These are phyloP conservation scores for Termitomyces sp. DNA, from an alignment of 768 basidiomycete genomes.

Conservation along the genomic window DNA sequence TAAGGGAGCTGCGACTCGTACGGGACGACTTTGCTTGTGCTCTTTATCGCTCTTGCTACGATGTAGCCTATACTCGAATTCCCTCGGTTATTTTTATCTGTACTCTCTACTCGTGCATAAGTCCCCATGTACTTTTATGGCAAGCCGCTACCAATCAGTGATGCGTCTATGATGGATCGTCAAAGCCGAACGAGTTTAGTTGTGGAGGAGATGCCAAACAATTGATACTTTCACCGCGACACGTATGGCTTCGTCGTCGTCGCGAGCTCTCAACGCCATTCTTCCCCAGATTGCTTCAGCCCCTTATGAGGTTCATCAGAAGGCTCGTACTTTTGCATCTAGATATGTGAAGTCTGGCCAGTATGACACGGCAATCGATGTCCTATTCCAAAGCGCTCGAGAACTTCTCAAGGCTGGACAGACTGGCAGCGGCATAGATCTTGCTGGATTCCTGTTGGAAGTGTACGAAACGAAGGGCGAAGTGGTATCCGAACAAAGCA, in stretches of 20 bases:
- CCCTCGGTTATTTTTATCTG: background rate
- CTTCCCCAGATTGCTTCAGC: slow-evolving; percentile 66
- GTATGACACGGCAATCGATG: slow-evolving; percentile 84
- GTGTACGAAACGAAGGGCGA: slow-evolving; percentile 79
- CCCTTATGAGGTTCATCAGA: slow-evolving; percentile 95
- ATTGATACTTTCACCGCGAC: background rate
- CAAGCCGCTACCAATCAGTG: too few species aligned
- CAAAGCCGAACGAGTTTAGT: background rate
- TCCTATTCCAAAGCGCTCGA: slow-evolving; percentile 86
- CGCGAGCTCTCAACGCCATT: slow-evolving; percentile 72
- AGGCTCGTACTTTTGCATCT: slow-evolving; percentile 92
- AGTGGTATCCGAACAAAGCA: slow-evolving; percentile 67
- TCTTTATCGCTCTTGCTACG: background rate
- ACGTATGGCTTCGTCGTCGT: slow-evolving; percentile 36
- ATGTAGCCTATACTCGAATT: too few species aligned
- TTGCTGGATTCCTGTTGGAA: slow-evolving; percentile 75
- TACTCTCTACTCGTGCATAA: too few species aligned
- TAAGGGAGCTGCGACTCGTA: too few species aligned
- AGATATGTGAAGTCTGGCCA: slow-evolving; percentile 80
- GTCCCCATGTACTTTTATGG: background rate
- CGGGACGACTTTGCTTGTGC: background rate
- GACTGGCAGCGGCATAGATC: slow-evolving; percentile 86
- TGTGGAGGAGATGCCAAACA: slow-evolving; percentile 10
- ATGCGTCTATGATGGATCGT: too few species aligned
- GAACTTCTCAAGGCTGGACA: slow-evolving; percentile 89